A percentile compares a stretch with the other conserved stretches of the same genome.
These are phyloP conservation scores for Mucor irregularis DNA, from an alignment of 371 early-diverging fungal genomes.

Conservation along the genomic window DNA sequence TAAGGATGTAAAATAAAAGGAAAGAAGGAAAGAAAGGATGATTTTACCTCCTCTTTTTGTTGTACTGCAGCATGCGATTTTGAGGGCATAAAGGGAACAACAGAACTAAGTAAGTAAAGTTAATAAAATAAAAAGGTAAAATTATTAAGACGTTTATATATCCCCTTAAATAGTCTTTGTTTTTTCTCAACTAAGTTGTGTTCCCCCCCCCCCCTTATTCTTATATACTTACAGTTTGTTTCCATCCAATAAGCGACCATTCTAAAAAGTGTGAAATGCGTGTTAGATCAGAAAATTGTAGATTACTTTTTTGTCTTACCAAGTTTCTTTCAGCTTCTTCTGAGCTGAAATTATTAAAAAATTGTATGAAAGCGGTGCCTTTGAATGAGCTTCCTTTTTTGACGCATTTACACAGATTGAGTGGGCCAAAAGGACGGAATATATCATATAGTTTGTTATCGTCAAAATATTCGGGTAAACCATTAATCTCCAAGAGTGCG, in stretches of 20 bases:
- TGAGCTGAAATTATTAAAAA: conserved; percentile 33
- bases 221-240: conserved; percentile 39
- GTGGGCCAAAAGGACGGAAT: conserved; percentile 47
- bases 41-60: conserved; percentile 16
- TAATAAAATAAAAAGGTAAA: conserved; percentile 1
- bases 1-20: not conserved
- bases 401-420: conserved; percentile 32
- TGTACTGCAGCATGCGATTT: conserved; percentile 10
- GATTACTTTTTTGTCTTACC: conserved; percentile 25
- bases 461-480: conserved; percentile 28
- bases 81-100: conserved; percentile 19
- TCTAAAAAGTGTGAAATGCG: conserved; percentile 19
- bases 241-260: conserved; percentile 32
- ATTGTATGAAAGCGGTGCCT: conserved; percentile 39
- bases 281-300: not conserved
- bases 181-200: not conserved
- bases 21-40: not conserved
- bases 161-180: conserved; percentile 10
- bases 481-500: conserved; percentile 29
- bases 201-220: not conserved
- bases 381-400: conserved; percentile 24
- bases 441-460: conserved; percentile 36
- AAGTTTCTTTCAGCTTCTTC: conserved; percentile 25
- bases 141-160: not conserved
- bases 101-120: conserved; percentile 17